phyloP scores from a whole-genome alignment of 2,329 filamentous ascomycete species.

The Capronia coronata region DNA sequence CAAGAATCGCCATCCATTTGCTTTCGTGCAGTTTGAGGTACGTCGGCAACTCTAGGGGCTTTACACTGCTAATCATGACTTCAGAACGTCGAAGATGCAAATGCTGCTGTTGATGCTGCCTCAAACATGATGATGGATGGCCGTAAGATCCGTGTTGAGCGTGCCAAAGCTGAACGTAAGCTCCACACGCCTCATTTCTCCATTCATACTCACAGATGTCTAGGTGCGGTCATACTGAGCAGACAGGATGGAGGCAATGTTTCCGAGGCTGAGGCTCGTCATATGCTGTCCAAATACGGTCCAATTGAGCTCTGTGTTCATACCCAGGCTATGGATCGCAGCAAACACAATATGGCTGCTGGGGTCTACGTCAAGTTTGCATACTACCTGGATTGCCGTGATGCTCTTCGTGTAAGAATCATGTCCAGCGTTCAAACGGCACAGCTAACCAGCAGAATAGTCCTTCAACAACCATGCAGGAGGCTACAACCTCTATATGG shows the following conservation, averaged over 20 bases:
- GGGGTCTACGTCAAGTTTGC: constrained; percentile 26
- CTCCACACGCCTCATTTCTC: constrained; percentile 3
- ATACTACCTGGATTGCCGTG: constrained; percentile 27
- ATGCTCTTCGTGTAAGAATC: constrained; percentile 24
- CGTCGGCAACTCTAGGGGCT: background rate
- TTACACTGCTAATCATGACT: constrained; percentile 10
- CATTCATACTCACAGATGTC: constrained; percentile 4
- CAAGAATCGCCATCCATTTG: constrained; percentile 33
- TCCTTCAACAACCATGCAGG: constrained; percentile 15
- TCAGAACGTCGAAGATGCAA: constrained; percentile 31
- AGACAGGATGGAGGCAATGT: constrained; percentile 18
- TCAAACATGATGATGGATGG: constrained; percentile 22
- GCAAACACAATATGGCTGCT: constrained; percentile 4
- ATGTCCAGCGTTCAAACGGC: background rate
- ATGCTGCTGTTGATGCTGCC: constrained; percentile 24
- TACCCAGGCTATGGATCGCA: constrained; percentile 11
- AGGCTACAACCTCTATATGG: constrained; percentile 17
- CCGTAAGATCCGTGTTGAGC: constrained; percentile 25
- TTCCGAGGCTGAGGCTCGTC: constrained; percentile 21
- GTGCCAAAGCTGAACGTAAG: constrained; percentile 26
- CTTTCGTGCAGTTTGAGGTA: constrained; percentile 38
- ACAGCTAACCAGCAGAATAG: constrained; percentile 2
- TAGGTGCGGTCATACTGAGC: constrained; percentile 25
- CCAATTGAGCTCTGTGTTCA: constrained; percentile 18
- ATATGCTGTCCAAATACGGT: constrained; percentile 22